Evolutionary conservation across 2,329 filamentous ascomycete genomes (phyloP).

Genomic region (Xylaria multiplex): DNA sequence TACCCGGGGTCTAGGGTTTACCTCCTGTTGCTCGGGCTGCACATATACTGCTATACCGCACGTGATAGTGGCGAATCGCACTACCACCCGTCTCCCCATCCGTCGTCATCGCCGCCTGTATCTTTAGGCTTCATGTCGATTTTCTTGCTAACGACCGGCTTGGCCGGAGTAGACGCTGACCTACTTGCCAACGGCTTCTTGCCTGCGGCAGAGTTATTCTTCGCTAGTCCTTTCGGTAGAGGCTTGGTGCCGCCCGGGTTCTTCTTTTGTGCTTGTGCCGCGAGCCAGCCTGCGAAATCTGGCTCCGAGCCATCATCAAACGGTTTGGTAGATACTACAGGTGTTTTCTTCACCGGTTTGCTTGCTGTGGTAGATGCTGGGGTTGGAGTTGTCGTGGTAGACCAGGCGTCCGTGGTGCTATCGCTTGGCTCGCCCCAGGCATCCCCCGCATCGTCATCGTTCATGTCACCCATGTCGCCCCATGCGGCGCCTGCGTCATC

Average conservation of each 20-base stretch:
- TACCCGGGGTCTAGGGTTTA: no score
- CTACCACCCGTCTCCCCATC: slow-evolving; percentile 74
- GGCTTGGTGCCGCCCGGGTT: slow-evolving; percentile 61
- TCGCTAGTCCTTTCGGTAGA: slow-evolving; percentile 84
- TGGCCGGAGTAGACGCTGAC: slow-evolving; percentile 39
- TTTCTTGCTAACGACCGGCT: slow-evolving; percentile 64
- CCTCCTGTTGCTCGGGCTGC: background rate
- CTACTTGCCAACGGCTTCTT: slow-evolving; percentile 53
- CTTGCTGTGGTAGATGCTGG: slow-evolving; percentile 7
- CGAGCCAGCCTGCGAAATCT: slow-evolving; percentile 95
- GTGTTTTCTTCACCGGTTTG: slow-evolving; percentile 47
- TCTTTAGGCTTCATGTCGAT: slow-evolving; percentile 74
- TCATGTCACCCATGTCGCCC: slow-evolving; percentile 68
- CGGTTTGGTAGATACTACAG: slow-evolving; percentile 55
- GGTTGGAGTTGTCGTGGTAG: slow-evolving; percentile 28
- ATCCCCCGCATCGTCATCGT: slow-evolving; percentile 68
- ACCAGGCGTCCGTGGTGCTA: slow-evolving; percentile 44
- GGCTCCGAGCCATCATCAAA: slow-evolving; percentile 89
- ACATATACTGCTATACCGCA: background rate
- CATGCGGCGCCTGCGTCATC: slow-evolving; percentile 76
- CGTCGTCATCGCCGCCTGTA: slow-evolving; percentile 65
- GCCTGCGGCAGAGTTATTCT: slow-evolving; percentile 54
- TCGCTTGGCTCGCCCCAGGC: slow-evolving; percentile 76
- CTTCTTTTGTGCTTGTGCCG: slow-evolving; percentile 82
- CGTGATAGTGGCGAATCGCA: background rate